These are phyloP conservation scores for Solanum verrucosum DNA, from an alignment of 257 asterid genomes.

Conservation along the genomic window DNA sequence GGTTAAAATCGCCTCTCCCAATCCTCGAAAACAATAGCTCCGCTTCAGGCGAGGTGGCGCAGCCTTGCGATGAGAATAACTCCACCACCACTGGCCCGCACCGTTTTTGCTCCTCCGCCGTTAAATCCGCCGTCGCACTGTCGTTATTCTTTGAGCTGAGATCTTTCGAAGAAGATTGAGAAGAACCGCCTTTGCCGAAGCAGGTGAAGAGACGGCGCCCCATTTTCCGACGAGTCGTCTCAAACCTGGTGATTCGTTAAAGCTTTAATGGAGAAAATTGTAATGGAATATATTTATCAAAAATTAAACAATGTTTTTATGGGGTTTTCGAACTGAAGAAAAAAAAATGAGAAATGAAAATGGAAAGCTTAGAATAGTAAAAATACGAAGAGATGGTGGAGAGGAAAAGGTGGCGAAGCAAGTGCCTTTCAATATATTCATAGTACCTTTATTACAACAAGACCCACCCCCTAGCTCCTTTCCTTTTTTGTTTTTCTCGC, in stretches of 20 bases:
- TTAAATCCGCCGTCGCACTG: conserved; percentile 36
- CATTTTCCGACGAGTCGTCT: background rate
- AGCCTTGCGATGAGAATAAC: conserved; percentile 89
- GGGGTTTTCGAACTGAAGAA: background rate
- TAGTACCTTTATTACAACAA: background rate
- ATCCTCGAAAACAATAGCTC: conserved; percentile 73
- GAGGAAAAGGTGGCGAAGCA: conserved; percentile 40
- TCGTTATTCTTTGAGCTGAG: background rate
- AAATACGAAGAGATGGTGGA: conserved; percentile 5
- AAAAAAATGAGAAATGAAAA: background rate
- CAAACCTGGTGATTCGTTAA: background rate
- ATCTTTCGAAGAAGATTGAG: conserved; percentile 6
- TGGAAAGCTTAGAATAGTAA: background rate
- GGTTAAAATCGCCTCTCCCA: conserved; percentile 77
- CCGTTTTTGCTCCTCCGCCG: conserved; percentile 51
- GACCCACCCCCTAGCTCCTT: background rate
- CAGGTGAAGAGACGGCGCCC: conserved; percentile 6
- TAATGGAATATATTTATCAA: background rate
- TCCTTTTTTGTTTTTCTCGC: background rate
- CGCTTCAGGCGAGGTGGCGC: conserved; percentile 85
- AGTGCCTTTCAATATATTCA: background rate
- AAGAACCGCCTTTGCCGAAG: conserved; percentile 17
- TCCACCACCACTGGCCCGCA: conserved; percentile 72
- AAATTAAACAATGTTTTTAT: background rate
- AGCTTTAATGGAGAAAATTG: background rate